A percentile compares a stretch with the other conserved stretches of the same genome.
These are phyloP conservation scores for Penicillium brasilianum DNA, from an alignment of 2,329 filamentous ascomycete genomes.

Conservation along the genomic window DNA sequence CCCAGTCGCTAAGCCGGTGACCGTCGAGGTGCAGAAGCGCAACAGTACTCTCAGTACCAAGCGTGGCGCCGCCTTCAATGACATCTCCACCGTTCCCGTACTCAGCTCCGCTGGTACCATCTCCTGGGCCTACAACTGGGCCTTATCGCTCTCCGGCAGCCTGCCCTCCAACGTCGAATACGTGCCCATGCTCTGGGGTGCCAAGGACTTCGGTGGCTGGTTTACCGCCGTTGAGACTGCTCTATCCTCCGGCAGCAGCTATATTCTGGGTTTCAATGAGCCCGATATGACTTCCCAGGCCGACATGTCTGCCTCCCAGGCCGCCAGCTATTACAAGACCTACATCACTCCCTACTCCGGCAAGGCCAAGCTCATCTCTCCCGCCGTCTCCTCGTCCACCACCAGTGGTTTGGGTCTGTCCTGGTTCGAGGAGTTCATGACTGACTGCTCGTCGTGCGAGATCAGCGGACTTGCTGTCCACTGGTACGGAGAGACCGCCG, in stretches of 20 bases:
- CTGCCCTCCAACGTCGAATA: constrained; percentile 46
- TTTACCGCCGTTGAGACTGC: constrained; percentile 38
- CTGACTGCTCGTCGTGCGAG: constrained; percentile 45
- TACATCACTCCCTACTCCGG: constrained; percentile 47
- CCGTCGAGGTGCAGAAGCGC: constrained; percentile 30
- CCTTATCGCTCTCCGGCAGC: constrained; percentile 33
- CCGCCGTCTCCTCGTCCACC: constrained; percentile 46
- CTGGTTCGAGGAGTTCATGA: constrained; percentile 50
- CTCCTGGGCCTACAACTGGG: constrained; percentile 56
- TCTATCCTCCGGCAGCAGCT: constrained; percentile 41
- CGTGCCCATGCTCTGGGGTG: constrained; percentile 54
- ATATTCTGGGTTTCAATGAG: constrained; percentile 55
- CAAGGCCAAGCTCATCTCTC: constrained; percentile 49
- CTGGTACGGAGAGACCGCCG: constrained; percentile 48
- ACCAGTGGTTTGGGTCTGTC: constrained; percentile 40
- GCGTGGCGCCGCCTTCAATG: constrained; percentile 49
- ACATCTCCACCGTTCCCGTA: constrained; percentile 37
- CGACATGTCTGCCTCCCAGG: constrained; percentile 44
- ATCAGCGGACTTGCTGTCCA: constrained; percentile 51
- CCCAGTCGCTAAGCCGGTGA: constrained; percentile 24
- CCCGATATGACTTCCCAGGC: constrained; percentile 49
- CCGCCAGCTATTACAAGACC: constrained; percentile 43
- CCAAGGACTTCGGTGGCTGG: constrained; percentile 45
- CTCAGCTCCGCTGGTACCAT: constrained; percentile 39
- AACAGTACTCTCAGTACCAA: constrained; percentile 25